A percentile compares a stretch with the other conserved stretches of the same genome.
Evolutionary conservation across 352 stramenopile species (phyloP).

Genomic region (Plasmopara muralis): DNA sequence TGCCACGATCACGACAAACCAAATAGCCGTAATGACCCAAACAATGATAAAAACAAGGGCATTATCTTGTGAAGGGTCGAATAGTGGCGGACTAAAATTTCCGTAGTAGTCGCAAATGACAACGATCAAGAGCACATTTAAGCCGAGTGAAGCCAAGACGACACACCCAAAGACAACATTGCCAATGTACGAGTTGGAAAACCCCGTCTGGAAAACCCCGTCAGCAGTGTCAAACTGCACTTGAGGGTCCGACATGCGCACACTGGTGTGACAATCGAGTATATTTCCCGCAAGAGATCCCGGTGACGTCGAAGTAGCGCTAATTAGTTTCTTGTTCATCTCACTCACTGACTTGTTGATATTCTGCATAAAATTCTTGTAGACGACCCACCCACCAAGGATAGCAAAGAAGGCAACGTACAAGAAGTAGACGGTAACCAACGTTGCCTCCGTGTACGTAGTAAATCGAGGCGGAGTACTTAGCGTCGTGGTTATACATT

Average conservation of each 20-base stretch:
- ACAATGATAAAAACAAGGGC: conserved; percentile 1
- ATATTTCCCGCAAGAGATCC: no score
- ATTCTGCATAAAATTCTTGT: conserved; percentile 6
- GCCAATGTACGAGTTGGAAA: conserved; percentile 33
- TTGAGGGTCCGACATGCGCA: conserved; percentile 34
- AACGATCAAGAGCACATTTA: conserved; percentile 51
- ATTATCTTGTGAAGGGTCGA: no score
- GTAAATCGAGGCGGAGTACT: conserved; percentile 38
- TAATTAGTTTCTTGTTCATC: conserved; percentile 33
- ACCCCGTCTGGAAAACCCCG: conserved; percentile 43
- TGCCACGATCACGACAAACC: conserved; percentile 40
- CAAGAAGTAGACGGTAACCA: conserved; percentile 45
- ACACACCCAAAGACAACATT: conserved; percentile 51
- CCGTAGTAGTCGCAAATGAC: conserved; percentile 54
- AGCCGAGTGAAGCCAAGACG: conserved; percentile 37
- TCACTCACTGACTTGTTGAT: conserved; percentile 6
- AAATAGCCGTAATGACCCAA: conserved; percentile 49
- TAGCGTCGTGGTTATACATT: conserved; percentile 22
- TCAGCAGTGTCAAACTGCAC: conserved; percentile 40
- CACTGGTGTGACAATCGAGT: no score
- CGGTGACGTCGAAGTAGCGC: no score
- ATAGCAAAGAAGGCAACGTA: conserved; percentile 37
- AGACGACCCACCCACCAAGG: conserved; percentile 26
- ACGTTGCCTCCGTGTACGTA: conserved; percentile 38
- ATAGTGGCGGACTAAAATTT: conserved; percentile 36